Evolutionary conservation across 768 basidiomycete genomes (phyloP).

Genomic region (Tulasnella sp.): DNA sequence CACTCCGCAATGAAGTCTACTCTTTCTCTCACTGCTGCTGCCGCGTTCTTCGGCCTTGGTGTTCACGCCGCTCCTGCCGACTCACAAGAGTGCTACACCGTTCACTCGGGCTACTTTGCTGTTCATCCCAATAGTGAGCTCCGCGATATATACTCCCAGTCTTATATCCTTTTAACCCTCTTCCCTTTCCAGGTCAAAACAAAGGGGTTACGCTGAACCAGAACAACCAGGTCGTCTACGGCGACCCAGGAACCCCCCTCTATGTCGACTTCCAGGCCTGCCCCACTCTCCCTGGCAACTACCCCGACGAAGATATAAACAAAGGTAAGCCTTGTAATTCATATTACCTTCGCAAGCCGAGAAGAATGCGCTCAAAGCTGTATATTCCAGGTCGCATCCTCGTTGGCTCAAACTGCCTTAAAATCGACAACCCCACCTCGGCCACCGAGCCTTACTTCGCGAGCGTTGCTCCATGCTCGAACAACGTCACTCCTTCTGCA

Average conservation of each 20-base stretch:
- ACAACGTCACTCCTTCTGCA: not conserved
- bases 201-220: not conserved
- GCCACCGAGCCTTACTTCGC: not conserved
- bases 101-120: not conserved
- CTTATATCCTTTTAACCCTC: not conserved
- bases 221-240: conserved; percentile 1
- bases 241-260: not conserved
- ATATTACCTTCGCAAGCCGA: too few relatives aligned
- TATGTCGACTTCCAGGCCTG: not conserved
- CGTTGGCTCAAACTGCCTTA: not conserved
- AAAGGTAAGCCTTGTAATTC: not conserved
- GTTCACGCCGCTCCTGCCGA: not conserved
- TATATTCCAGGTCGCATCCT: not conserved
- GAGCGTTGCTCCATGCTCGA: not conserved
- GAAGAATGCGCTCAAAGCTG: too few relatives aligned
- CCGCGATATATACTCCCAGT: not conserved
- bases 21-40: not conserved
- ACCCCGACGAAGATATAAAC: not conserved
- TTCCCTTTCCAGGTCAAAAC: not conserved
- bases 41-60: not conserved
- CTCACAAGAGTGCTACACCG: not conserved
- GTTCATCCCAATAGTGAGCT: not conserved
- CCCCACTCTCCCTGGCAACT: not conserved
- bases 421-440: not conserved
- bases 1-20: not conserved